Evolutionary conservation across 768 basidiomycete genomes (phyloP).

Genomic region (Mycena crocata): DNA sequence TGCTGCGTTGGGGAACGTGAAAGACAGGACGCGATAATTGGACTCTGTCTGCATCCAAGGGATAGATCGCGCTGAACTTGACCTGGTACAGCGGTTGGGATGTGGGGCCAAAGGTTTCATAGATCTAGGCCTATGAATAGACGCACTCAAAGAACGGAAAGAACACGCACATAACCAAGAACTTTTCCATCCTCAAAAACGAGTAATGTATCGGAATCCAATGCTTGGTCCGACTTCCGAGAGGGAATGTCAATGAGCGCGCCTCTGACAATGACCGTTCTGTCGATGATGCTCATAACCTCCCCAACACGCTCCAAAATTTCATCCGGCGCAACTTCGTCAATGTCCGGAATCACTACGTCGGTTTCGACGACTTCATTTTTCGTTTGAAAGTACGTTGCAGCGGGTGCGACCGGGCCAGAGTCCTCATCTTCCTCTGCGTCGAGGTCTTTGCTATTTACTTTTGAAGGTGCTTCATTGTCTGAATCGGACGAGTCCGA

Average conservation of each 20-base stretch:
- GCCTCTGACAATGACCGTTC: conserved; percentile 80
- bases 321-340: conserved; percentile 73
- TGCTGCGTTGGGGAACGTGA: conserved; percentile 83
- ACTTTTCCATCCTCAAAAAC: conserved; percentile 91
- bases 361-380: conserved; percentile 75
- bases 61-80: conserved; percentile 76
- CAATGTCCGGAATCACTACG: conserved; percentile 70
- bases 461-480: conserved; percentile 21
- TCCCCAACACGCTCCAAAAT: conserved; percentile 81
- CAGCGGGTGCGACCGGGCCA: conserved; percentile 50
- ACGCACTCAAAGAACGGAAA: conserved; percentile 5
- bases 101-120: conserved; percentile 97
- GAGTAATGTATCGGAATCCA: conserved; percentile 91
- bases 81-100: conserved; percentile 91
- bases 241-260: conserved; percentile 54
- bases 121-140: conserved; percentile 64
- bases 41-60: conserved; percentile 69
- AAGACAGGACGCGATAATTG: conserved; percentile 74
- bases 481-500: conserved; percentile 42
- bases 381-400: conserved; percentile 69
- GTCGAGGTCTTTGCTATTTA: conserved; percentile 31
- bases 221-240: conserved; percentile 67
- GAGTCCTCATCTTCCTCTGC: conserved; percentile 64
- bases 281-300: conserved; percentile 78
- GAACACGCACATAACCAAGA: conserved; percentile 83